Evolutionary conservation across 306 rosid species (phyloP), one percentile per base, ranked within the genome.

Genomic region (Senna tora): DNA sequence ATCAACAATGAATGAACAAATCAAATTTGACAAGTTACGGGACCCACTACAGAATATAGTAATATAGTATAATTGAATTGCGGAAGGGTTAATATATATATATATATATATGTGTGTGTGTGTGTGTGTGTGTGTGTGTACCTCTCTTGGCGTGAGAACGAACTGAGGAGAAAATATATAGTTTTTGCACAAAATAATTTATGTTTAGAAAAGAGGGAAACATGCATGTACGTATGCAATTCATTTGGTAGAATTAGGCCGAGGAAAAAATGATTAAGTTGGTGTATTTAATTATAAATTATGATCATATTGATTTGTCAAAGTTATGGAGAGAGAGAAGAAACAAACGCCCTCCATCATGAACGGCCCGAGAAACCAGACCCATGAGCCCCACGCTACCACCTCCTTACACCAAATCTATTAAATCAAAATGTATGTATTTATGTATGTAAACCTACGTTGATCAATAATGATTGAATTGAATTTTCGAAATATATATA

Each of bases 381-480:
- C 98, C 98, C 98, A 89, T 91, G 82, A 91, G 51, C 33, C 98
- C 98, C 92, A 93, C 89, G 86, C 98, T 93, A 73, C 98, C 98
- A 75, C 98, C 98, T 75, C 98, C 98, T 76, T 93, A 93, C 42
- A 93, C 98, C 81, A 93, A 82, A 87, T 93, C 93, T 84, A 93
- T 93, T n/a, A n/a, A n/a, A n/a, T n/a, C n/a, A n/a, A n/a, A n/a
- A n/a, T n/a, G n/a, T n/a, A 4, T 17, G 3, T 25, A 25, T 25
- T 1, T 25, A 25, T 25, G 3, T 25, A 9, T 14, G 1, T n/a
- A n/a, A n/a, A n/a, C n/a, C n/a, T n/a, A n/a, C n/a, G n/a, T n/a
- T n/a, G n/a, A n/a, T n/a, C n/a, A n/a, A n/a, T n/a, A n/a, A n/a
- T n/a, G n/a, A n/a, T n/a, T n/a, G n/a, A n/a, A 16, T 50, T 49